Conservation (phyloP, 176 grass and related monocot genomes). For the Oryza punctata region DNA sequence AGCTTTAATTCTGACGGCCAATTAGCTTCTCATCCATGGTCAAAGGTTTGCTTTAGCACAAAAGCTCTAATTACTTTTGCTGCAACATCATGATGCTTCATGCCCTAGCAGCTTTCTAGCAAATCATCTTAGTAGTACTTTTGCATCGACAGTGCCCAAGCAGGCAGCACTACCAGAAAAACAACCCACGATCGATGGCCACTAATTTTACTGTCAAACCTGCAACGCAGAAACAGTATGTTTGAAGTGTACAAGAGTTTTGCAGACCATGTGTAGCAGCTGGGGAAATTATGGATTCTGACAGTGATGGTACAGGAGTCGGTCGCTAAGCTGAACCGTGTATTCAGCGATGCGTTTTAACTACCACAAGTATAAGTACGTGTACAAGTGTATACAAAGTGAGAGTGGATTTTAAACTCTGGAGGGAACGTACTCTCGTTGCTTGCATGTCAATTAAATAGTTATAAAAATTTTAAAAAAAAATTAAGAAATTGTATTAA, state of each 20-base stretch:
- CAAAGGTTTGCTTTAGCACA: constrained; percentile 29
- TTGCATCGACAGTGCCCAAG: background rate
- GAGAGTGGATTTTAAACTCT: too few species aligned
- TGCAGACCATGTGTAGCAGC: background rate
- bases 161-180: background rate
- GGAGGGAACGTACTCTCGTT: too few species aligned
- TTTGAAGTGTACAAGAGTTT: too few species aligned
- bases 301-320: background rate
- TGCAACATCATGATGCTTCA: constrained; percentile 29
- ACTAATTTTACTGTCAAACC: background rate
- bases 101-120: background rate
- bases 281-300: background rate
- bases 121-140: background rate
- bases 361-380: too few species aligned
- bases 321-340: background rate
- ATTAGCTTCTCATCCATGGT: constrained; percentile 10
- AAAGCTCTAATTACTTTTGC: constrained; percentile 8
- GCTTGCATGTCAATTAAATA: too few species aligned
- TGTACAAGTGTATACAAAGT: too few species aligned
- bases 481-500: too few species aligned
- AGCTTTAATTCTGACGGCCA: constrained; percentile 21
- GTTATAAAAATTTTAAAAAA: too few species aligned
- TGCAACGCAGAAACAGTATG: background rate
- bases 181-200: background rate
- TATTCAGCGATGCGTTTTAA: background rate